Evolutionary conservation across 2,329 filamentous ascomycete genomes (phyloP).

Genomic region (Penicillium sp.): DNA sequence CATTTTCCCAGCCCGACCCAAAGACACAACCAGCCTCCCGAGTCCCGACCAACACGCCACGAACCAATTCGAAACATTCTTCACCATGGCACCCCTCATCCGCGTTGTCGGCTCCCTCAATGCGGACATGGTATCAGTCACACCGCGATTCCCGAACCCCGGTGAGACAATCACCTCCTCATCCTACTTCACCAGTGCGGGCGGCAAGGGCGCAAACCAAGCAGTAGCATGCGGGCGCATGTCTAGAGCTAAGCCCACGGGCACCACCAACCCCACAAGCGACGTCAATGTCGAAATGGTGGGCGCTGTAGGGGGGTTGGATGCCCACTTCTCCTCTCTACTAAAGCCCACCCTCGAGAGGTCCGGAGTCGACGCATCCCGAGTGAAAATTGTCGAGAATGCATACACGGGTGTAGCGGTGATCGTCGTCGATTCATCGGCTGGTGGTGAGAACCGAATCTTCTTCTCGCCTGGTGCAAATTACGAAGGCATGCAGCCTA

Average conservation of each 20-base stretch:
- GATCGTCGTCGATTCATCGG: constrained; percentile 69
- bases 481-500: constrained; percentile 43
- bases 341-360: constrained; percentile 57
- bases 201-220: constrained; percentile 95
- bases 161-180: constrained; percentile 84
- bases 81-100: constrained; percentile 53
- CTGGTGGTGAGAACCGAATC: constrained; percentile 70
- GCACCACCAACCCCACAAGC: constrained; percentile 18
- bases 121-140: constrained; percentile 86
- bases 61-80: not conserved
- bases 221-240: constrained; percentile 83
- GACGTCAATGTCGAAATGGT: constrained; percentile 62
- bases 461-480: constrained; percentile 71
- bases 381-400: constrained; percentile 47
- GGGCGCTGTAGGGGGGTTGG: constrained; percentile 61
- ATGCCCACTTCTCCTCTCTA: constrained; percentile 61
- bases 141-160: constrained; percentile 72
- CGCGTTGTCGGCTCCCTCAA: constrained; percentile 90
- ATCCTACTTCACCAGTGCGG: constrained; percentile 74
- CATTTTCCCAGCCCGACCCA: not conserved
- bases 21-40: not conserved
- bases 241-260: constrained; percentile 54
- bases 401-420: constrained; percentile 66
- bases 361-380: constrained; percentile 60
- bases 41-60: not conserved